Evolutionary conservation across 2,329 filamentous ascomycete species (phyloP), one percentile per base, ranked within the genome.

Genomic region (Aspergillus carbonarius): DNA sequence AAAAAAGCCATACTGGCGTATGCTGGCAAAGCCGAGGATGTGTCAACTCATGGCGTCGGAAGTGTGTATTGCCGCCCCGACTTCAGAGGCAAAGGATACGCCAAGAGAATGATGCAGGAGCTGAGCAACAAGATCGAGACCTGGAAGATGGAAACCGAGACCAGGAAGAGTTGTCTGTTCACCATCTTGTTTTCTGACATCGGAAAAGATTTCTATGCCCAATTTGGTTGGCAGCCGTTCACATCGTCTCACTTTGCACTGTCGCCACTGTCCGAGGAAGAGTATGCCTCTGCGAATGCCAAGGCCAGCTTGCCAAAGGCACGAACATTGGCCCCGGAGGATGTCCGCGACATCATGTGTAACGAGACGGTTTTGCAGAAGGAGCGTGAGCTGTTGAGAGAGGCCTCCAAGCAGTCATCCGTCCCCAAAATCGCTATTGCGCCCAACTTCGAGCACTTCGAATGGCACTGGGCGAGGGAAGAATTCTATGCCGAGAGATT

Each of bases 181-280:
- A 93, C 90, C 0, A 84, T 96, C 7, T 81, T 97, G 8, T 96
- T 88, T 75, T 96, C 92, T 8, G 91, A 96, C 68, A 92, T 96
- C 63, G 91, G 93, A 18, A 89, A 91, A 79, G 78, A 79, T 39
- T 97, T 92, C 75, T 97, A 97, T 76, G 84, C 88, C 3, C 81
- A 80, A 32, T 82, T 86, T 63, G 92, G 92, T 47, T 97, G 93
- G 93, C 82, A 85, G 50, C 82, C 87, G 0, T 93, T 89, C 67
- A 81, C 84, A 18, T 93, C 90, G 59, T 81, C 83, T 1, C 92
- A 96, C 72, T 80, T 96, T 44, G 81, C 83, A 32, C 83, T 96
- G 57, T 76, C 79, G 12, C 79, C 83, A 1, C 62, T 75, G 13
- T 60, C 67, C 5, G 65, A 65, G 40, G 66, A 64, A 17, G 59